Evolutionary conservation across 2,329 filamentous ascomycete species (phyloP), one percentile per base, ranked within the genome.

Genomic region (Colletotrichum viniferum): DNA sequence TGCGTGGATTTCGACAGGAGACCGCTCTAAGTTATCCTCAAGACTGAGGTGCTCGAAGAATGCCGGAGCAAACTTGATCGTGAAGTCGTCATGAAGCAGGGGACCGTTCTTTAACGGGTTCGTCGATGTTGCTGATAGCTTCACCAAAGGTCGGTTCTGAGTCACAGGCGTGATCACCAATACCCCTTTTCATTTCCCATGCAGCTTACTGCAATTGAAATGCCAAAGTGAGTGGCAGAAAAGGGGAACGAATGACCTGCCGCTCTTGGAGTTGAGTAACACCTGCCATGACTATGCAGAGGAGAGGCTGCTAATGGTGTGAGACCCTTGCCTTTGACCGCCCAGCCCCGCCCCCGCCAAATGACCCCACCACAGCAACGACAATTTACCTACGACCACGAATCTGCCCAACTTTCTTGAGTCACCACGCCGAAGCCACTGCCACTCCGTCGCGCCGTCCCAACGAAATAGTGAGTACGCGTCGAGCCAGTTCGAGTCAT

Each of bases 321-420:
- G 36, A 48, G 71, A 73, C 58, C 73, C 73, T 61, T 63, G 62
- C 64, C 32, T 64, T 76, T 76, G 73, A 76, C 73, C 73, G 73
- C 73, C 73, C 73, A 73, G 73, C 70, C 70, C 73, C 73, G 73
- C 73, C 73, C 73, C 73, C 73, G 70, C 73, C 73, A 76, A 76
- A 73, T 48, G 62, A 75, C 73, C 73, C 69, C 73, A 76, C 69
- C 70, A 71, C 34, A 69, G 73, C 64, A 69, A 65, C 73, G 73
- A 76, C 70, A 73, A 76, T 73, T 76, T 76, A 76, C 73, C 73
- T 52, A 24, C n/a, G 18, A 48, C 38, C 38, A 48, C 38, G 43
- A 52, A 76, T 70, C 58, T 10, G 24, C 56, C 64, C 66, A 69
- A 70, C 67, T 48, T 61, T 48, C 63, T 36, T 76, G 73, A 76